Evolutionary conservation across 352 stramenopile species (phyloP).

Genomic region (Peronosclerospora sorghi): DNA sequence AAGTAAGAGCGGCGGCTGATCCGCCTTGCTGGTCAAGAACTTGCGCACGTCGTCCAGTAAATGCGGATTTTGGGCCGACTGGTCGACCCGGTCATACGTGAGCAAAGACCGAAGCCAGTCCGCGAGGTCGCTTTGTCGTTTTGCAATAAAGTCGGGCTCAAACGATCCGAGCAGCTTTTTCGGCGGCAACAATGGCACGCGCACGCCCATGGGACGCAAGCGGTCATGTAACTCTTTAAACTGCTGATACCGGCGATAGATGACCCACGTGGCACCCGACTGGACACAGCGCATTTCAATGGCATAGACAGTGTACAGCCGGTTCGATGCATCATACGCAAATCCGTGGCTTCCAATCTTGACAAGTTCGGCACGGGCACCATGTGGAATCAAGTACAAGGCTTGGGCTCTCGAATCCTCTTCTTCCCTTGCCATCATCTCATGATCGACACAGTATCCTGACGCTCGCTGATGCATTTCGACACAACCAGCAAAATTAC

Average conservation of each 20-base stretch:
- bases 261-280: conserved; percentile 63
- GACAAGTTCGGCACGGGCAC: conserved; percentile 58
- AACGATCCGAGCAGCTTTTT: conserved; percentile 82
- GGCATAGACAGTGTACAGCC: conserved; percentile 73
- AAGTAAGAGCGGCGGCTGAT: conserved; percentile 68
- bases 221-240: conserved; percentile 72
- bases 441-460: conserved; percentile 63
- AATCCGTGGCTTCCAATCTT: conserved; percentile 70
- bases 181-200: conserved; percentile 63
- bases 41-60: conserved; percentile 64
- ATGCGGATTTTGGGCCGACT: conserved; percentile 65
- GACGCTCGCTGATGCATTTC: conserved; percentile 56
- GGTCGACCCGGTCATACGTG: conserved; percentile 62
- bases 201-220: conserved; percentile 47
- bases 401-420: conserved; percentile 72
- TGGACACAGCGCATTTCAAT: conserved; percentile 71
- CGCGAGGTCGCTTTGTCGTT: conserved; percentile 58
- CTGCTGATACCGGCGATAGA: conserved; percentile 78
- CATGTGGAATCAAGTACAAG: conserved; percentile 66
- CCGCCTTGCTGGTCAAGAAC: conserved; percentile 73
- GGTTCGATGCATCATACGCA: conserved; percentile 55
- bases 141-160: conserved; percentile 67
- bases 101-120: conserved; percentile 57
- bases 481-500: conserved; percentile 39
- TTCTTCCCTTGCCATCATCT: conserved; percentile 71